Evolutionary conservation across 805 yeast genomes (phyloP), one percentile per base, ranked within the genome.

Genomic region (Kregervanrija fluxuum): DNA sequence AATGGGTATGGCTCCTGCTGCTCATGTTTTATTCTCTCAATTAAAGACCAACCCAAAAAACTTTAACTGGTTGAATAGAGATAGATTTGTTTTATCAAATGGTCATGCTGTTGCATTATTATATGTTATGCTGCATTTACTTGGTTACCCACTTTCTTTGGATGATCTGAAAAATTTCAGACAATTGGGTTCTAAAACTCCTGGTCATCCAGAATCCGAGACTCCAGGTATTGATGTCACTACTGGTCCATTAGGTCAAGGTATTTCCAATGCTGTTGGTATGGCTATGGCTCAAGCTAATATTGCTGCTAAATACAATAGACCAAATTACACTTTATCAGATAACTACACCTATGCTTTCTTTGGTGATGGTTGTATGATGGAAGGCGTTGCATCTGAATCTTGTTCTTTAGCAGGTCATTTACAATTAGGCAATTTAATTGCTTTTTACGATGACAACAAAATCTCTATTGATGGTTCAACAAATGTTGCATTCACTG

Each of bases 181-280:
- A 76, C 95, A 86, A 70, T 69, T 90, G 61, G 75, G 77, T 63
- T 89, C 98, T 53, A 84, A 81, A 71, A 84, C 95, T 49, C 98
- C 99, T 41, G 99, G 99, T 56, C 99, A 91, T 73, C 99, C 99
- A 46, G 99, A 91, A 74, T 77, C 71, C 50, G 95, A 85, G 62
- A 76, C 85, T 49, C 89, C 93, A 43, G 98, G 98, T 66, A 80
- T 89, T 48, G 99, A 91, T 67, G 95, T 90, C 60, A 89, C 98
- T 67, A 91, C 98, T 50, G 99, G 99, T 68, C 98, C 99, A 47
- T 79, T 91, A 60, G 99, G 99, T 66, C 99, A 91, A 73, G 99
- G 99, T 82, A 78, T 91, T 59, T 75, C 84, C 59, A 90, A 88
- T 66, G 97, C 97, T 45, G 95, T 91, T 59, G 99, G 99, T 73